phyloP scores from a whole-genome alignment of 352 stramenopile species.

The Phytophthora macrochlamydospora region DNA sequence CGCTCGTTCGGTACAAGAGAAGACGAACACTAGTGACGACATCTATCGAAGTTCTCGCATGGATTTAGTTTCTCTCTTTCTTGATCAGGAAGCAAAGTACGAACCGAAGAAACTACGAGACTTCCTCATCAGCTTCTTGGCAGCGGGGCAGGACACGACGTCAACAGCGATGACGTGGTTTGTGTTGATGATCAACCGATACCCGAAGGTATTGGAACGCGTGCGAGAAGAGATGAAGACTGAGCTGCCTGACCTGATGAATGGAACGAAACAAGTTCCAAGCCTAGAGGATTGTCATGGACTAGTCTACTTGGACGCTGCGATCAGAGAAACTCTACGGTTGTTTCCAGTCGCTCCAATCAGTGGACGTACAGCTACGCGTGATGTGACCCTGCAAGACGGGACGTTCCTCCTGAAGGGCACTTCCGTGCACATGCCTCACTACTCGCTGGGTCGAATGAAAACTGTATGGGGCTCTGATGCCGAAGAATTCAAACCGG shows the following conservation, averaged over 20 bases:
- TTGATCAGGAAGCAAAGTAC: conserved; percentile 34
- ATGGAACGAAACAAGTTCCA: conserved; percentile 10
- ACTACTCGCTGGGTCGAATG: conserved; percentile 47
- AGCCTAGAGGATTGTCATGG: conserved; percentile 35
- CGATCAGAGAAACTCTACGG: conserved; percentile 52
- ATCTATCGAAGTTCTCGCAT: conserved; percentile 7
- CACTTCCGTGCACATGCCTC: conserved; percentile 39
- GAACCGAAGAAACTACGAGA: conserved; percentile 59
- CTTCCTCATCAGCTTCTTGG: conserved; percentile 75
- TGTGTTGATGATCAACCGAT: conserved; percentile 61
- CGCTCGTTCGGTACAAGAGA: conserved; percentile 20
- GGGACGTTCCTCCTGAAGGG: conserved; percentile 51
- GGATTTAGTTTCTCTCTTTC: conserved; percentile 51
- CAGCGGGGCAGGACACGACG: conserved; percentile 71
- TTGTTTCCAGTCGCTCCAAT: conserved; percentile 62
- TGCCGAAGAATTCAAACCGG: conserved; percentile 50
- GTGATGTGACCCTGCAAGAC: conserved; percentile 58
- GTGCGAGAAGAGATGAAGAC: conserved; percentile 41
- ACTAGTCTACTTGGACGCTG: conserved; percentile 56
- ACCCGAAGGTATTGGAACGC: conserved; percentile 43
- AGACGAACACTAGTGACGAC: conserved; percentile 1
- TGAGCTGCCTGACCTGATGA: conserved; percentile 49
- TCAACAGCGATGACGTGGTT: conserved; percentile 65
- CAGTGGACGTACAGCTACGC: conserved; percentile 43
- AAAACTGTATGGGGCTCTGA: conserved; percentile 28